Evolutionary conservation across 2,329 filamentous ascomycete genomes (phyloP).

Genomic region (Botrytis tulipae): DNA sequence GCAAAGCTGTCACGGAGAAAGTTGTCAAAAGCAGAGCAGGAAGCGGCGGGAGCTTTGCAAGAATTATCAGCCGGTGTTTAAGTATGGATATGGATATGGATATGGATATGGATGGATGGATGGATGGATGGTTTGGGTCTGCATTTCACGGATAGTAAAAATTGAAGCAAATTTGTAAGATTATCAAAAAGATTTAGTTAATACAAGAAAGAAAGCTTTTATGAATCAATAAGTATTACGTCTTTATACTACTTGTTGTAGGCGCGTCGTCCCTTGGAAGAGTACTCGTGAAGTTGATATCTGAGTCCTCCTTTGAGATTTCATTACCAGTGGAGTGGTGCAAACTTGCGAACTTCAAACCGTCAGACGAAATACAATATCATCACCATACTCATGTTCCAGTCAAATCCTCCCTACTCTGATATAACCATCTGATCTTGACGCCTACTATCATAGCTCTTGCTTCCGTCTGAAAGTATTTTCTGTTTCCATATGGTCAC

Average conservation of each 20-base stretch:
- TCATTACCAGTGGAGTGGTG: neutral
- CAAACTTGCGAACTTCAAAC: neutral
- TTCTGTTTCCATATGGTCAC: neutral
- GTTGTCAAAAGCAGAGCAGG: slow-evolving; percentile 21
- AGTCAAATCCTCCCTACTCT: neutral
- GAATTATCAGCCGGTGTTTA: slow-evolving; percentile 20
- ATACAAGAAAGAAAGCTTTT: slow-evolving; percentile 12
- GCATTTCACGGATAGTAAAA: slow-evolving; percentile 20
- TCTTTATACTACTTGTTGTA: neutral
- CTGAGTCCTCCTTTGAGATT: neutral
- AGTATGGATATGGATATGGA: neutral
- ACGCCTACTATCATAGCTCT: neutral
- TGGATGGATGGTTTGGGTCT: neutral
- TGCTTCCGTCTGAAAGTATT: neutral
- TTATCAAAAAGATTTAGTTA: slow-evolving; percentile 8
- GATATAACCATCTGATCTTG: neutral
- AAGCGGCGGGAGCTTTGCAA: slow-evolving; percentile 19
- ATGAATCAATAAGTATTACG: neutral
- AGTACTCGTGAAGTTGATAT: neutral
- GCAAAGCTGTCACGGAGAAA: slow-evolving; percentile 15
- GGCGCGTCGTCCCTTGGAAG: neutral
- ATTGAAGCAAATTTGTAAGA: slow-evolving; percentile 12
- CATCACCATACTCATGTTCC: neutral
- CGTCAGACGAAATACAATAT: neutral
- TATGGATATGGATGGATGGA: neutral